A percentile compares a stretch with the other conserved stretches of the same genome.
These are phyloP conservation scores for Pseudotulostoma volvatum DNA, from an alignment of 495 filamentous ascomycete genomes.

Conservation along the genomic window DNA sequence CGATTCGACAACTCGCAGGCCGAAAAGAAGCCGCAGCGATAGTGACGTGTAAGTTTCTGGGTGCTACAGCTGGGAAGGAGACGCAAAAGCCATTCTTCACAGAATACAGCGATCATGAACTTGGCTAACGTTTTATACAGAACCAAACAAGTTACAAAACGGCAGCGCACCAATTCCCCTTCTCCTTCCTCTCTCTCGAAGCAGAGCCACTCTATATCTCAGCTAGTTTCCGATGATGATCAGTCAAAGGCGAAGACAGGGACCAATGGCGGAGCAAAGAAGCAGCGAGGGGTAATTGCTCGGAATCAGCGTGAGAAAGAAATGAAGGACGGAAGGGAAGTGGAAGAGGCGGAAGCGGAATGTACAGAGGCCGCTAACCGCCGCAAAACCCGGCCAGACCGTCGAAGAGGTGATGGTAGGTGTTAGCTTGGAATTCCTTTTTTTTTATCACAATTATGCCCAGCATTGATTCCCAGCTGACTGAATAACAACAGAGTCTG, in stretches of 20 bases:
- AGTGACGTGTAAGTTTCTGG: constrained; percentile 67
- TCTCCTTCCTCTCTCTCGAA: constrained; percentile 43
- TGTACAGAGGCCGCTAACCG: constrained; percentile 53
- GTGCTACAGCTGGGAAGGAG: constrained; percentile 5
- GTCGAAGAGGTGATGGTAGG: constrained; percentile 62
- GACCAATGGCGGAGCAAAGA: constrained; percentile 39
- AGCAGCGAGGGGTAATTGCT: constrained; percentile 44
- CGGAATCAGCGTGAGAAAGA: constrained; percentile 60
- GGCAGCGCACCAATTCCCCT: constrained; percentile 60
- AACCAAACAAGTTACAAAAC: constrained; percentile 38
- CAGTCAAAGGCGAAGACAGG: constrained; percentile 24
- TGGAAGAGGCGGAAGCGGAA: constrained; percentile 41
- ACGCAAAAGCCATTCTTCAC: too few relatives aligned
- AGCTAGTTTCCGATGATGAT: constrained; percentile 58
- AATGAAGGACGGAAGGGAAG: constrained; percentile 41
- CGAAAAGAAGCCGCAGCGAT: constrained; percentile 76
- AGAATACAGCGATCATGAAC: too few relatives aligned
- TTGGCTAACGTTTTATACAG: too few relatives aligned
- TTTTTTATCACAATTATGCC: too few relatives aligned
- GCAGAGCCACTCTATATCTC: constrained; percentile 28
- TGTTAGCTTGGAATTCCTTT: too few relatives aligned
- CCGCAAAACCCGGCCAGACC: constrained; percentile 57
- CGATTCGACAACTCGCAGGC: constrained; percentile 37
- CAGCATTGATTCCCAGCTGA: too few relatives aligned
- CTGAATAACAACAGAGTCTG: constrained; percentile 21